Evolutionary conservation across 2,329 filamentous ascomycete genomes (phyloP).

Genomic region (Cercospora zeae-maydis): DNA sequence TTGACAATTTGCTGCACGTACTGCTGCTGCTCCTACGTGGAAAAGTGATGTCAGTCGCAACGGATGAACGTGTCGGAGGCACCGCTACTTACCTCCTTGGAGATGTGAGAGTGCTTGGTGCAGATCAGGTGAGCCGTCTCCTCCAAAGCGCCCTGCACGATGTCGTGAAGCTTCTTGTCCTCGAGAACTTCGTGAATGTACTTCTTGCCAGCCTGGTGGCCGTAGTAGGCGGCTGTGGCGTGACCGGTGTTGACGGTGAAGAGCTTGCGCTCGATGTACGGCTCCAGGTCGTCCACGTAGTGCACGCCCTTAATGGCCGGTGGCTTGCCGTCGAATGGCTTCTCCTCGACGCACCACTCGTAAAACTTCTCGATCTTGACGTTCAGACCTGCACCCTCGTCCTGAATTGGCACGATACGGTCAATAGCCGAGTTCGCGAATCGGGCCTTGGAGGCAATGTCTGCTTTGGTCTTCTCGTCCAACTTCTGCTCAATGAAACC

Average conservation of each 20-base stretch:
- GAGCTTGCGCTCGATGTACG: slow-evolving; percentile 98
- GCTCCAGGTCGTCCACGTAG: slow-evolving; percentile 85
- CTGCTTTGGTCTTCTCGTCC: slow-evolving; percentile 60
- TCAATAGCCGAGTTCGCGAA: slow-evolving; percentile 99
- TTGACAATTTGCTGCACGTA: slow-evolving; percentile 91
- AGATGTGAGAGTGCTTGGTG: slow-evolving; percentile 73
- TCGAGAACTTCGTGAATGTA: slow-evolving; percentile 86
- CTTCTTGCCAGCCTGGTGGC: slow-evolving; percentile 77
- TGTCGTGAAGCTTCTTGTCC: slow-evolving; percentile 72
- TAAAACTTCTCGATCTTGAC: slow-evolving; percentile 98
- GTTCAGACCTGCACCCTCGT: slow-evolving; percentile 72
- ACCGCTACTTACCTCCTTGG: slow-evolving; percentile 68
- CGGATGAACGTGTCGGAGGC: slow-evolving; percentile 23
- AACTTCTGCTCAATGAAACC: slow-evolving; percentile 71
- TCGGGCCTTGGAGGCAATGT: slow-evolving; percentile 70
- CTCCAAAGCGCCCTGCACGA: slow-evolving; percentile 73
- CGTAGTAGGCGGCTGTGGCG: slow-evolving; percentile 93
- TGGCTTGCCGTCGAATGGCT: slow-evolving; percentile 70
- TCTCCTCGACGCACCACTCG: slow-evolving; percentile 94
- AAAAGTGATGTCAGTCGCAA: slow-evolving; percentile 52
- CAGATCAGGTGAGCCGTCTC: slow-evolving; percentile 87
- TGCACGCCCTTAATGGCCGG: slow-evolving; percentile 79
- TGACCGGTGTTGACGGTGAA: slow-evolving; percentile 99
- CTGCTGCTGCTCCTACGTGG: slow-evolving; percentile 68
- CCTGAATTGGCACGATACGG: slow-evolving; percentile 92